Base-by-base conservation (phyloP, 2,329 filamentous ascomycete genomes). In the Pestalotiopsis sp. region DNA sequence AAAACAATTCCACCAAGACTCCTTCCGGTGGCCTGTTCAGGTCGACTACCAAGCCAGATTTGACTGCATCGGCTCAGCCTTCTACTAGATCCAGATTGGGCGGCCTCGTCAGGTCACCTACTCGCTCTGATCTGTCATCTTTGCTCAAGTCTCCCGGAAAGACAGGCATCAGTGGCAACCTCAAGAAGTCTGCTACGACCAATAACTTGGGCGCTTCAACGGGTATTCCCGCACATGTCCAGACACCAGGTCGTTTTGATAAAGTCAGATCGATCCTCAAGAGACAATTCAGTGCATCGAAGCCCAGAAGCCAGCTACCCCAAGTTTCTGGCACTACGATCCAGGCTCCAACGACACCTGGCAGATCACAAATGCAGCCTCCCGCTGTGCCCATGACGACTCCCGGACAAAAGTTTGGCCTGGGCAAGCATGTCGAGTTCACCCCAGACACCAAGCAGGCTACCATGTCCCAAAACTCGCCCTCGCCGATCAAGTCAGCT, bases 351-450 rank as follows among this genome's bases (percentile, higher is more conserved):
- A 84, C 85, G 75, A 87, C 86, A 0, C 86, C 87, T 2, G 81
- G 77, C 9, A 81, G 83, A 20, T 77, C 86, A 13, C 83, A 89
- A 39, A 89, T 88, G 73, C 81, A 84, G 25, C 77, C 90, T 39
- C 86, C 86, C 65, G 77, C 83, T 3, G 77, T 85, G 20, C 84
- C 87, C 5, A 81, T 89, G 67, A 90, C 89, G 4, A 93, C 92
- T 1, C 92, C 92, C 7, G 90, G 90, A 39, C 87, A 90, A 27
- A 92, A 90, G 79, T 77, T 84, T 36, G 31, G 31, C 31, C 31
- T 36, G 49, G 78, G 81, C 20, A 97, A 97, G 82, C 91, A 89
- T 68, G 93, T 97, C 45, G 90, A 92, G 65, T 97, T 97, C 75
- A 94, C 92, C 0, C 91, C 91, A 0, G 90, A 89, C 70, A 90